Evolutionary conservation across 768 basidiomycete genomes (phyloP).

Genomic region (Suillus brevipes): DNA sequence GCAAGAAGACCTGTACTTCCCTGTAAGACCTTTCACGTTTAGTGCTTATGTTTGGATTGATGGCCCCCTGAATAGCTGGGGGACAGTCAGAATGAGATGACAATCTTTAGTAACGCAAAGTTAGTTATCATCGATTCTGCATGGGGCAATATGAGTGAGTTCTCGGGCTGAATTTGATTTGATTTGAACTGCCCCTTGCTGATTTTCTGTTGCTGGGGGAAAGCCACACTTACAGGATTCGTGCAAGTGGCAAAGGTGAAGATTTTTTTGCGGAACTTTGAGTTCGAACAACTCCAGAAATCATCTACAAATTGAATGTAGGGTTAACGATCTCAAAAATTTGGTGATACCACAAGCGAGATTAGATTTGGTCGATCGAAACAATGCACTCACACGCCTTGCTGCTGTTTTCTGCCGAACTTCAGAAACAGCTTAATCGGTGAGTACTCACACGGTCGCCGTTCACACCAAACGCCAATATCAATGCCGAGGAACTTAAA

Average conservation of each 20-base stretch:
- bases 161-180: background rate
- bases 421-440: background rate
- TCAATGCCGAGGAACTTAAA: background rate
- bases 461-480: background rate
- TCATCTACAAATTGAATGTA: background rate
- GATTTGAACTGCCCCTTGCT: background rate
- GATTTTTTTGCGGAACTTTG: conserved; percentile 42
- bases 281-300: background rate
- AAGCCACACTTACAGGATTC: conserved; percentile 42
- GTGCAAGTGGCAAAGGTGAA: conserved; percentile 38
- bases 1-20: conserved; percentile 59
- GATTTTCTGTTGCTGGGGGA: conserved; percentile 40
- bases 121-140: conserved; percentile 52
- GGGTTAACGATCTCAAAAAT: background rate
- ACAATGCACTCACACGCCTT: background rate
- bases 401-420: background rate
- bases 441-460: background rate
- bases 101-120: conserved; percentile 39
- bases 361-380: background rate
- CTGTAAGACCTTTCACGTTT: conserved; percentile 30
- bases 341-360: background rate
- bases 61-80: conserved; percentile 40
- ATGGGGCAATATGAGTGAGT: conserved; percentile 57
- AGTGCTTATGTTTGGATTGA: background rate
- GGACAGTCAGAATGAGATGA: conserved; percentile 49